phyloP scores from a whole-genome alignment of 192 early-diverging fungal species.

The Gryganskiella cystojenkinii region DNA sequence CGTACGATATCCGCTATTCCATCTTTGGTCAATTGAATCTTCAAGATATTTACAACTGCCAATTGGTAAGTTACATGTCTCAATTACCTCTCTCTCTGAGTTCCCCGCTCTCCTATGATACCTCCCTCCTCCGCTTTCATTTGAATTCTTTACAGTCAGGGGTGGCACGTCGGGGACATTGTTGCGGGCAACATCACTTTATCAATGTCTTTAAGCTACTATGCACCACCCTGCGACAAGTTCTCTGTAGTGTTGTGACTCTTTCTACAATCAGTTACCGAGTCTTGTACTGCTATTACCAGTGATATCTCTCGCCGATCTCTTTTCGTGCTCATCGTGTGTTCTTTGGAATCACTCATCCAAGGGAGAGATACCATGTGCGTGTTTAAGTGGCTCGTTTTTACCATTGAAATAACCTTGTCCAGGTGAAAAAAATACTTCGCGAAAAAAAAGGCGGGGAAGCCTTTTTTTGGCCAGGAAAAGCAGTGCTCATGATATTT shows the following conservation, averaged over 20 bases:
- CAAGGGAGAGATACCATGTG: too few species aligned
- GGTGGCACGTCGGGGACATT: too few species aligned
- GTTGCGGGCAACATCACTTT: too few species aligned
- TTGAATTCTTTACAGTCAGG: too few species aligned
- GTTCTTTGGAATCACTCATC: neutral
- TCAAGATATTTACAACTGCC: conserved; percentile 40
- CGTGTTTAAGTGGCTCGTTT: conserved; percentile 1
- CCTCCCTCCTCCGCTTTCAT: too few species aligned
- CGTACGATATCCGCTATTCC: conserved; percentile 47
- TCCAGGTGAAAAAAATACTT: neutral
- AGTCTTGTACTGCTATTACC: neutral
- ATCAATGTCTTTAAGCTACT: too few species aligned
- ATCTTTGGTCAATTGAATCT: conserved; percentile 45
- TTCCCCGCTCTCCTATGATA: too few species aligned
- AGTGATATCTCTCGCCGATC: neutral
- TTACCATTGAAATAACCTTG: neutral
- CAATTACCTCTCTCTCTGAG: too few species aligned
- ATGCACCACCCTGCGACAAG: too few species aligned
- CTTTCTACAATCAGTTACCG: too few species aligned
- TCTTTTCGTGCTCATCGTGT: neutral
- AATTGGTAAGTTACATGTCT: conserved; percentile 27
- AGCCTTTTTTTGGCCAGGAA: conserved; percentile 13
- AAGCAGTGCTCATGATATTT: neutral
- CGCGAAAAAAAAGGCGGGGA: conserved; percentile 54
- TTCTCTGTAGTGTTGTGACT: too few species aligned